A percentile compares a stretch with the other conserved stretches of the same genome.
These are phyloP conservation scores for Pterocarpus santalinus DNA, from an alignment of 306 rosid species.

Conservation along the genomic window DNA sequence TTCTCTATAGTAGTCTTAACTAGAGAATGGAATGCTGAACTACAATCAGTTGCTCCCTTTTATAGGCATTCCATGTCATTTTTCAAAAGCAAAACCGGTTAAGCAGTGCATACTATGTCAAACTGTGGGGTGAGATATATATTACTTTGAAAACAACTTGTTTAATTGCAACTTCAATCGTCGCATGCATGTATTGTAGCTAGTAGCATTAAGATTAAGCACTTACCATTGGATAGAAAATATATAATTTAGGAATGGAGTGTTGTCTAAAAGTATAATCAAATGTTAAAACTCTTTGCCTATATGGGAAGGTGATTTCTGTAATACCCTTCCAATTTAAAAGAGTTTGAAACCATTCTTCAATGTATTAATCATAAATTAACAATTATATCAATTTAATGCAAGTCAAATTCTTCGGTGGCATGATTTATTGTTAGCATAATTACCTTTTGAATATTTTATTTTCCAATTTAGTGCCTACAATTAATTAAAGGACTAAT, in stretches of 20 bases:
- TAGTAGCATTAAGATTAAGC: slow-evolving; percentile 18
- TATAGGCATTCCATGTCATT: slow-evolving; percentile 16
- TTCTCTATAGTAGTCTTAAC: background rate
- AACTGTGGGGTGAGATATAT: background rate
- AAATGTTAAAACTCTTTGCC: background rate
- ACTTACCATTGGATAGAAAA: slow-evolving; percentile 13
- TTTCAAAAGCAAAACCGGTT: background rate
- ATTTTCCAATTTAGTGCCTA: too few species aligned
- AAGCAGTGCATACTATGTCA: slow-evolving; percentile 29
- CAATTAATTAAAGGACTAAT: too few species aligned
- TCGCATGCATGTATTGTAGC: slow-evolving; percentile 12
- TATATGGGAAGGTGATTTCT: background rate
- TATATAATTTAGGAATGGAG: background rate
- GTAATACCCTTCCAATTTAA: too few species aligned
- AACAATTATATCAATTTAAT: too few species aligned
- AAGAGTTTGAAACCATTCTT: too few species aligned
- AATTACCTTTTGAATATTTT: too few species aligned
- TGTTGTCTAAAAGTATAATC: background rate
- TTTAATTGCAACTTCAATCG: background rate
- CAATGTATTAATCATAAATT: too few species aligned
- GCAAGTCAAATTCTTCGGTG: too few species aligned
- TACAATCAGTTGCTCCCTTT: slow-evolving; percentile 13
- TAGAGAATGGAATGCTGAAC: slow-evolving; percentile 26
- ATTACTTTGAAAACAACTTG: background rate
- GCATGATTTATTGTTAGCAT: too few species aligned